Base-by-base conservation (phyloP, 345 rosid genomes). In the Odontarrhena argentea region DNA sequence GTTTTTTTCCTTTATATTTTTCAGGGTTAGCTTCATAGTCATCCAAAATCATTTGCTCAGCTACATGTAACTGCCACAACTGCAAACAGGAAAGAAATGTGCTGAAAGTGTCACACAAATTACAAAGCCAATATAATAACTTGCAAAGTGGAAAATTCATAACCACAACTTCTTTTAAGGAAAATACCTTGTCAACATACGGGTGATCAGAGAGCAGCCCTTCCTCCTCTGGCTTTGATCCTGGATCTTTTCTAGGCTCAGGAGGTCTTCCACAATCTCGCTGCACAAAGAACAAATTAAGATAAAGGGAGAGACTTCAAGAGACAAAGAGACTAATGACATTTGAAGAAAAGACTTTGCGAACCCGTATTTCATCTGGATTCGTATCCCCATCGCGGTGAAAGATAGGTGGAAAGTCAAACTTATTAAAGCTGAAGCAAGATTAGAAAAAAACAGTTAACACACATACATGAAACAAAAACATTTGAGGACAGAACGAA, bases 41-140 rank as follows among this genome's bases (percentile, higher is more conserved):
- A 79, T 85, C 94, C 85, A 93, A 68, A 71, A 93, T 85, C 94
- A 90, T 84, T 81, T 90, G 98, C 80, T 93, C 98, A 65, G 98
- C 94, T 32, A 76, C 84, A 76, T 87, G 92, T 40, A 90, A 76
- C 74, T 86, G 92, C 98, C 98, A 93, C 77, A 93, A 67, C 98
- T 93, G 96, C 79, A 77, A 67, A 53, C 38, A 12, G 37, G 34
- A 67, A 67, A 53, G 58, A 47, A 64, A 48, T n/a, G 13, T 56
- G 51, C 4, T 41, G 3, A 71, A 15, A 7, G 30, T 30, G 7
- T 53, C 18, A 18, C 13, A 59, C 22, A 65, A 42, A 24, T 24
- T 42, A 37, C 32, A 60, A 12, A 48, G 38, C 44, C 36, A 50
- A 42, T 1, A 22, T 18, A 8, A 14, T 36, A 30, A 22, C n/a